Percentiles rank a stretch among this genome's conserved stretches.
These are phyloP conservation scores for Sherardia arvensis DNA, from an alignment of 257 asterid species.

Conservation along the genomic window DNA sequence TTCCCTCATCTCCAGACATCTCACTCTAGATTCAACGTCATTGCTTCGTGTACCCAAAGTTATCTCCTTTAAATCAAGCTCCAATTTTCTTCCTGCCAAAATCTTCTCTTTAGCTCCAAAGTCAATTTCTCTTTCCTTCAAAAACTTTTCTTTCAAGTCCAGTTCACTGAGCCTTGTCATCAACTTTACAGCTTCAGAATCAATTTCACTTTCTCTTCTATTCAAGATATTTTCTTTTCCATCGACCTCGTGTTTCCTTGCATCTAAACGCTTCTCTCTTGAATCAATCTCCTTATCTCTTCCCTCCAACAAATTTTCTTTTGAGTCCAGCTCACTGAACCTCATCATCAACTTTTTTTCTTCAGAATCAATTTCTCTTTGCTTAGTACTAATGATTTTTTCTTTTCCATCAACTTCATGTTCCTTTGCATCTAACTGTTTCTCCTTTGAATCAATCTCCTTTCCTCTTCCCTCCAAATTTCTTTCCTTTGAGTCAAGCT, in stretches of 20 bases:
- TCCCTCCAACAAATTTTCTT: no score
- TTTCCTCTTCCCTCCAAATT: slow-evolving; percentile 11
- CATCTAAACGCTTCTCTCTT: no score
- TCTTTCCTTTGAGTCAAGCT: background rate
- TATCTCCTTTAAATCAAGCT: background rate
- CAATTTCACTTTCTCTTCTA: no score
- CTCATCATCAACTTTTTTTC: background rate
- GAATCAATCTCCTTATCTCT: no score
- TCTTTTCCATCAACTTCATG: background rate
- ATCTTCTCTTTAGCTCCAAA: background rate
- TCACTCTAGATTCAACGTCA: background rate
- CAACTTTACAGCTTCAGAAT: background rate
- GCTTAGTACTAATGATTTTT: background rate
- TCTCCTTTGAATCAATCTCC: background rate
- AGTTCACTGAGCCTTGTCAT: background rate
- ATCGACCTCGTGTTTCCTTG: no score
- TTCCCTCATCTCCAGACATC: background rate
- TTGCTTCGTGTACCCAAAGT: background rate
- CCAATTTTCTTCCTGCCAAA: background rate
- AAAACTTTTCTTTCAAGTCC: background rate
- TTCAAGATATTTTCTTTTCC: no score
- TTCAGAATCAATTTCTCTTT: slow-evolving; percentile 3
- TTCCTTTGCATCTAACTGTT: background rate
- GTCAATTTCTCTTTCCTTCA: background rate
- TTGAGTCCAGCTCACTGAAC: background rate